Percentiles rank a stretch among this genome's conserved stretches.
phyloP scores from a whole-genome alignment of 1,284 basidiomycete genomes.

The Cutaneotrichosporon cutaneum region DNA sequence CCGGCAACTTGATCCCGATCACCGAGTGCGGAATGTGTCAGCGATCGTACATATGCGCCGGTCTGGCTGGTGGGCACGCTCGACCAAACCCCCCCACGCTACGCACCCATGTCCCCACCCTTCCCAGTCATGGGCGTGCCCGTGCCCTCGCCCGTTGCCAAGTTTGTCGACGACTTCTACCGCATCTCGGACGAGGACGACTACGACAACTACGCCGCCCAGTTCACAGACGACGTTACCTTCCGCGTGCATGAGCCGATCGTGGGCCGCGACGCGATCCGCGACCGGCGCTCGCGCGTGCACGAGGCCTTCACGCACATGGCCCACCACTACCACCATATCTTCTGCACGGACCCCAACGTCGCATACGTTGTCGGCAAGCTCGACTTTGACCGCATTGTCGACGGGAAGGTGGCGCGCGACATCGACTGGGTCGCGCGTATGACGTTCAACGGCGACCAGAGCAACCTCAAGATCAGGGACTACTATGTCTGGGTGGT shows the following conservation, averaged over 20 bases:
- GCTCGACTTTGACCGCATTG: constrained; percentile 8
- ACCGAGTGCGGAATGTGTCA: no score
- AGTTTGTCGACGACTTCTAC: constrained; percentile 9
- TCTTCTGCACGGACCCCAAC: constrained; percentile 3
- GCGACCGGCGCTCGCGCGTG: not conserved
- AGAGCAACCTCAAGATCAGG: constrained; percentile 4
- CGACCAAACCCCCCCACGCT: no score
- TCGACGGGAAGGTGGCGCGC: not conserved
- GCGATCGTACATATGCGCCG: no score
- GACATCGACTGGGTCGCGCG: not conserved
- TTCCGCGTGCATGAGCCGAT: constrained; percentile 2
- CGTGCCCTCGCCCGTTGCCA: constrained; percentile 3
- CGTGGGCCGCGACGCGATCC: not conserved
- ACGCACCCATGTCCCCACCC: no score
- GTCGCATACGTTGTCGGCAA: not conserved
- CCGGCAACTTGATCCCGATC: no score
- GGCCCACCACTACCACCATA: not conserved
- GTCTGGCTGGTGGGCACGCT: no score
- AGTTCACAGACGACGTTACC: not conserved
- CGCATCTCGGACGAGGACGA: constrained; percentile 1
- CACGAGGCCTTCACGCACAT: not conserved
- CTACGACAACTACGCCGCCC: not conserved
- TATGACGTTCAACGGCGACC: not conserved
- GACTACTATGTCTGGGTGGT: constrained; percentile 14
- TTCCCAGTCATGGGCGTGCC: no score